Evolutionary conservation across 768 basidiomycete genomes (phyloP).

Genomic region (Auricularia sp.): DNA sequence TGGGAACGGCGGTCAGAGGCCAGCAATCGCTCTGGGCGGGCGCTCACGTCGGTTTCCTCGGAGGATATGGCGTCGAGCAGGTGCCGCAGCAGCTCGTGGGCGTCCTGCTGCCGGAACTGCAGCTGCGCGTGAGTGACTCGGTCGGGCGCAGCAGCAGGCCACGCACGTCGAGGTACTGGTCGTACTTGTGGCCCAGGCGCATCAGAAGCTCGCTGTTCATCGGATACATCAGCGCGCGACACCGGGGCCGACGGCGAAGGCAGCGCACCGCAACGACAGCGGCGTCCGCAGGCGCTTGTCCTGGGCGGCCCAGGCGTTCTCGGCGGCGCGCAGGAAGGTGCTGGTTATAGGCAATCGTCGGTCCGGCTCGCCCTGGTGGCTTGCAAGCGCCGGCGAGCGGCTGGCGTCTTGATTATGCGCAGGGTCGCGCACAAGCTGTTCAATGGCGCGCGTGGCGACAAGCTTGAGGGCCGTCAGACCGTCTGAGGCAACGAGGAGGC

Average conservation of each 20-base stretch:
- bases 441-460: neutral
- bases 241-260: neutral
- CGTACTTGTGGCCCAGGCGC: constrained; percentile 73
- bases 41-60: constrained; percentile 82
- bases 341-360: neutral
- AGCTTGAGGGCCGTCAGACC: neutral
- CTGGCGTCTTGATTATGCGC: neutral
- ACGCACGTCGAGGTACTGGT: constrained; percentile 72
- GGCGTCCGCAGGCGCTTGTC: neutral
- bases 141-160: no score
- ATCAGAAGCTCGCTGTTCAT: constrained; percentile 46
- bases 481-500: no score
- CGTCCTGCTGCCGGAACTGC: constrained; percentile 84
- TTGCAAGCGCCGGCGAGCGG: neutral
- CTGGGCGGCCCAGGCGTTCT: neutral
- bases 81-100: constrained; percentile 86
- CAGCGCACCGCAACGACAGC: neutral
- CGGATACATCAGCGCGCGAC: neutral
- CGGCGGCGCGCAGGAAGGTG: neutral
- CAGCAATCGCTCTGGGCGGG: neutral
- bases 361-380: neutral
- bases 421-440: neutral
- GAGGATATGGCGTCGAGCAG: constrained; percentile 86
- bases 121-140: no score
- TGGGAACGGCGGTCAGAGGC: constrained; percentile 18